These are phyloP conservation scores for Lodderomyces orthopsilosis DNA, from an alignment of 1,139 yeast species.

Conservation along the genomic window DNA sequence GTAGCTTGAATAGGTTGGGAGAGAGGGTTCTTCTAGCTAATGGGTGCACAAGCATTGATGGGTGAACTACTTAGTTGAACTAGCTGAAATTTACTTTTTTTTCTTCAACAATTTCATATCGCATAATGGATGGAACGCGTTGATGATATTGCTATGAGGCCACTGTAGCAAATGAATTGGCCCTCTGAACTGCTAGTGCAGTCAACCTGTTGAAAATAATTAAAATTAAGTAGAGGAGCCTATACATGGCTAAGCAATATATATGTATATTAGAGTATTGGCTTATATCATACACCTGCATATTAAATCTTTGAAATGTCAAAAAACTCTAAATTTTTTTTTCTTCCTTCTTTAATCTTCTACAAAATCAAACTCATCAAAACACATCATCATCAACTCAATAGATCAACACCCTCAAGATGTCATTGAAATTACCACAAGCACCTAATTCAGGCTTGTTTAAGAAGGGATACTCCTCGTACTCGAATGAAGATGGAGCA, in stretches of 20 bases:
- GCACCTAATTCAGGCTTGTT: conserved; percentile 93
- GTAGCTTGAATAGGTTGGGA: not conserved
- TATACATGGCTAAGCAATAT: too few species aligned
- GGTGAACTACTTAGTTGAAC: not conserved
- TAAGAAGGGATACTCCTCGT: conserved; percentile 93
- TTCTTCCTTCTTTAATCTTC: conserved; percentile 2
- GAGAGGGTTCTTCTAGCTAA: not conserved
- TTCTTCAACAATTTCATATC: not conserved
- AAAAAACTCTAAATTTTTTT: conserved; percentile 1
- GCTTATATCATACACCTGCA: conserved; percentile 1
- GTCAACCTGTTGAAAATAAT: too few species aligned
- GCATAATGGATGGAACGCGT: not conserved
- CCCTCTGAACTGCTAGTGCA: too few species aligned
- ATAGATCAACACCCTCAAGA: conserved; percentile 22
- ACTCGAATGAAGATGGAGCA: conserved; percentile 91
- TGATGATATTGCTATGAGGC: not conserved
- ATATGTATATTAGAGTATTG: too few species aligned
- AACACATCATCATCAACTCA: not conserved
- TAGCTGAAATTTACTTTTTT: not conserved
- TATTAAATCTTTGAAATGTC: too few species aligned
- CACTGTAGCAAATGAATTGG: not conserved
- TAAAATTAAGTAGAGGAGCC: too few species aligned
- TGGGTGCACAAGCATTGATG: conserved; percentile 3
- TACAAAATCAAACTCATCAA: not conserved
- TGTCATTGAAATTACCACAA: conserved; percentile 89